These are phyloP conservation scores for Penicillium cinerascens DNA, from an alignment of 495 filamentous ascomycete genomes.

Conservation along the genomic window DNA sequence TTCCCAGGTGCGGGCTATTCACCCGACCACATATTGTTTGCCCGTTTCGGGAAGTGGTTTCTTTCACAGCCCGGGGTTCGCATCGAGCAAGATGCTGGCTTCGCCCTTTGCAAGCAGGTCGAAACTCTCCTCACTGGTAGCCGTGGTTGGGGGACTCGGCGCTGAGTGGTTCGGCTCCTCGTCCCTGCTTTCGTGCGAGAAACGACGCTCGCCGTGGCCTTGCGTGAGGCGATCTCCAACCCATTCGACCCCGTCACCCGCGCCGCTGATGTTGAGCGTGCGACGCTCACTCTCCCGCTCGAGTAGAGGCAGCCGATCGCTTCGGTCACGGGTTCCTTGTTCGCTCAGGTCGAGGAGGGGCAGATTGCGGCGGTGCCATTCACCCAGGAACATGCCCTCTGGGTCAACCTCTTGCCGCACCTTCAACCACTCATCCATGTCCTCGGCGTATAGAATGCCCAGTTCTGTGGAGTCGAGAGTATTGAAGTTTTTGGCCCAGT, in stretches of 20 bases:
- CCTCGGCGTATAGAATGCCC: slow-evolving; percentile 46
- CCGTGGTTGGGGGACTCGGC: slow-evolving; percentile 36
- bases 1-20: slow-evolving; percentile 1
- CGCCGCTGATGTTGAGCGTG: slow-evolving; percentile 24
- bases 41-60: neutral
- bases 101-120: slow-evolving; percentile 50
- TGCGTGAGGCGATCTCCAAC: slow-evolving; percentile 45
- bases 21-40: slow-evolving; percentile 1
- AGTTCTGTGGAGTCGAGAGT: slow-evolving; percentile 47
- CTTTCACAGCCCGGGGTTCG: slow-evolving; percentile 13
- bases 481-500: slow-evolving; percentile 96
- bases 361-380: slow-evolving; percentile 80
- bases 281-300: slow-evolving; percentile 41
- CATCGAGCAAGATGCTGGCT: slow-evolving; percentile 41
- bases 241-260: slow-evolving; percentile 55
- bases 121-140: slow-evolving; percentile 61
- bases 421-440: slow-evolving; percentile 61
- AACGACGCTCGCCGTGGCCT: neutral
- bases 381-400: slow-evolving; percentile 85
- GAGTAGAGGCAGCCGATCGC: slow-evolving; percentile 35
- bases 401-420: slow-evolving; percentile 76
- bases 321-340: neutral
- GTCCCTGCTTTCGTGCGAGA: slow-evolving; percentile 15
- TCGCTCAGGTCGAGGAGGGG: slow-evolving; percentile 34
- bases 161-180: slow-evolving; percentile 14